A percentile compares a stretch with the other conserved stretches of the same genome.
Evolutionary conservation across 164 flowering plant species (phyloP).

Genomic region (Dillenia suffruticosa): DNA sequence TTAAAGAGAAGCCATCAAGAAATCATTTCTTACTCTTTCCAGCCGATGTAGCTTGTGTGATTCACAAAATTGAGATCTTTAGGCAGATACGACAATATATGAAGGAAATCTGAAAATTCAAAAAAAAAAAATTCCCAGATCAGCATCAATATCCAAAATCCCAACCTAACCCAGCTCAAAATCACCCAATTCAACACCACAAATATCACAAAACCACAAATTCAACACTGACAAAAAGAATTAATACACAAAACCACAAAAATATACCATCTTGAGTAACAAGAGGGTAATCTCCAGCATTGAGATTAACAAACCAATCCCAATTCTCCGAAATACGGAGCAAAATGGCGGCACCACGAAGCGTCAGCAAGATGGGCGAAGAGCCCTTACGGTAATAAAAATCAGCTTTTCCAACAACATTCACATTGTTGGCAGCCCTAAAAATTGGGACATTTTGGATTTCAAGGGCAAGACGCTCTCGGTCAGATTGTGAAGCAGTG

Average conservation of each 20-base stretch:
- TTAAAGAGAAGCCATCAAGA: background rate
- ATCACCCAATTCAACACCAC: background rate
- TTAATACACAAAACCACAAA: conserved; percentile 5
- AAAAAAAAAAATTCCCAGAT: background rate
- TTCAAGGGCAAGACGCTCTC: conserved; percentile 42
- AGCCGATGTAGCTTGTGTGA: conserved; percentile 80
- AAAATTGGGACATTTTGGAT: conserved; percentile 55
- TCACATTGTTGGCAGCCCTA: conserved; percentile 58
- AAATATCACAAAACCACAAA: background rate
- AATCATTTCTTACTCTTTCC: conserved; percentile 72
- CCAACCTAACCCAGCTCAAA: conserved; percentile 8
- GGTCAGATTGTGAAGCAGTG: conserved; percentile 44
- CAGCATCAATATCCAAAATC: background rate
- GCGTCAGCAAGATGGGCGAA: conserved; percentile 54
- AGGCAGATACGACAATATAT: conserved; percentile 76
- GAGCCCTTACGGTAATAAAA: conserved; percentile 53
- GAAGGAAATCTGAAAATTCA: conserved; percentile 73
- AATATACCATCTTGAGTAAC: conserved; percentile 85
- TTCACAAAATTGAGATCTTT: conserved; percentile 82
- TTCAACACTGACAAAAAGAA: background rate
- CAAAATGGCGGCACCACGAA: conserved; percentile 78
- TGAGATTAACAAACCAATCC: conserved; percentile 90
- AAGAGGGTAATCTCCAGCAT: conserved; percentile 79
- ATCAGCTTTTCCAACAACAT: conserved; percentile 74
- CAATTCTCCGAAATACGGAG: conserved; percentile 43